phyloP scores from a whole-genome alignment of 2,329 filamentous ascomycete species.

The Rhinocladiella similis region DNA sequence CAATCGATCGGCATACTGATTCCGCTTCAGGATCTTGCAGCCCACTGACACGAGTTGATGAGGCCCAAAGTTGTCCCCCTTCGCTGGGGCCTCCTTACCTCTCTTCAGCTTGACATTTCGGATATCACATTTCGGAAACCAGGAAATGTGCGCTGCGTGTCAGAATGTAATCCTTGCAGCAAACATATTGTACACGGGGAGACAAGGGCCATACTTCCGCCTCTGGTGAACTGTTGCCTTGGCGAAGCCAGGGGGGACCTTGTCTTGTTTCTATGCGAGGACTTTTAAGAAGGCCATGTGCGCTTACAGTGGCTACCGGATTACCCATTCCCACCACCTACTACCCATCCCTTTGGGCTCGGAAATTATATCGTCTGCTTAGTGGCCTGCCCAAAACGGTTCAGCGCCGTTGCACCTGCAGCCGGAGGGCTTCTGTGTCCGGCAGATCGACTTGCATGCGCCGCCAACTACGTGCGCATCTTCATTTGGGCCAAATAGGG shows the following conservation, averaged over 20 bases:
- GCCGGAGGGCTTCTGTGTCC: conserved; percentile 9
- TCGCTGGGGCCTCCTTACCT: not conserved
- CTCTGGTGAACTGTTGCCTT: conserved; percentile 6
- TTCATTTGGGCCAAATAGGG: not conserved
- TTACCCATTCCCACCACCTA: not conserved
- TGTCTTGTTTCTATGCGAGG: not conserved
- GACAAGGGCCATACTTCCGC: not conserved
- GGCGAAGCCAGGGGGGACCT: conserved; percentile 3
- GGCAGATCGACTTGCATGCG: conserved; percentile 1
- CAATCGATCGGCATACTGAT: too few relatives aligned
- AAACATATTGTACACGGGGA: not conserved
- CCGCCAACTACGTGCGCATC: not conserved
- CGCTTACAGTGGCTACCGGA: not conserved
- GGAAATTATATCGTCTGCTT: conserved; percentile 22
- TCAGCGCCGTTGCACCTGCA: conserved; percentile 10
- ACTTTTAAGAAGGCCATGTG: conserved; percentile 16
- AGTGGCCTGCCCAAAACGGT: not conserved
- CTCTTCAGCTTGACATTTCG: not conserved
- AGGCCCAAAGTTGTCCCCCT: not conserved
- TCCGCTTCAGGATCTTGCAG: not conserved
- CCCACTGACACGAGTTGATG: too few relatives aligned
- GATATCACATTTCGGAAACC: not conserved
- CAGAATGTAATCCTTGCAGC: not conserved
- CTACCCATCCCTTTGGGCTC: conserved; percentile 17
- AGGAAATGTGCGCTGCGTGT: not conserved